Base-by-base conservation (phyloP, 148 eudicot genomes). In the Agrostemma githago region DNA sequence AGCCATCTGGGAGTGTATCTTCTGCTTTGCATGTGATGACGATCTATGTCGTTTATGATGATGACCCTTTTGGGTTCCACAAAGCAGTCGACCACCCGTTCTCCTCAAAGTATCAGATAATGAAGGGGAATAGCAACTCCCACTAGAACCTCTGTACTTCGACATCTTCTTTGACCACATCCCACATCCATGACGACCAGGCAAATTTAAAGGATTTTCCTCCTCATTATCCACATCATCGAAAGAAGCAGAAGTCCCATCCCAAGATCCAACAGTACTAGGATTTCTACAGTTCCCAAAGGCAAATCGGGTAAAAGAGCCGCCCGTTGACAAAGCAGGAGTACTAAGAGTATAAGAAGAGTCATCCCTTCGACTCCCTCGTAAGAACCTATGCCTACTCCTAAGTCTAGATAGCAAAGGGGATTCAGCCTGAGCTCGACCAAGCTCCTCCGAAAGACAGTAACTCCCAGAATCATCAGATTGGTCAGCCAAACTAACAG, bases 91-190 rank as follows among this genome's bases (percentile, higher is more conserved):
- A 71, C 89, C 86, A 46, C 93, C 93, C 77, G 83, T 88, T 73
- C 91, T 88, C 77, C 89, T 84, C 73, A 95, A 72, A 65, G 96
- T 89, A 77, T 90, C 97, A 53, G 99, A 92, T 68, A 95, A 81
- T 0, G 99, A 95, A 66, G 99, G 96, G 4, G 99, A 95, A 73
- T 84, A 88, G 82, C 85, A 81, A 82, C 93, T 88, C 57, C 97
- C 89, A 77, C 72, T 79, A 64, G 79, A 80, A 60, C 87, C 86
- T 77, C 85, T 91, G 61, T 77, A 80, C 84, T 85, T 95, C 46
- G 97, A 90, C 6, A 88, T 89, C 83, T 87, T 90, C 78, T 81
- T 95, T 7, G 99, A 90, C 97, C 99, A 89, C 70, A 95, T 90
- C 74, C 99, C 97, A 75, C 99, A 95, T 72, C 99, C 97, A 74